Evolutionary conservation across 2,329 filamentous ascomycete species (phyloP), one percentile per base, ranked within the genome.

Genomic region (Aureobasidium sp.): DNA sequence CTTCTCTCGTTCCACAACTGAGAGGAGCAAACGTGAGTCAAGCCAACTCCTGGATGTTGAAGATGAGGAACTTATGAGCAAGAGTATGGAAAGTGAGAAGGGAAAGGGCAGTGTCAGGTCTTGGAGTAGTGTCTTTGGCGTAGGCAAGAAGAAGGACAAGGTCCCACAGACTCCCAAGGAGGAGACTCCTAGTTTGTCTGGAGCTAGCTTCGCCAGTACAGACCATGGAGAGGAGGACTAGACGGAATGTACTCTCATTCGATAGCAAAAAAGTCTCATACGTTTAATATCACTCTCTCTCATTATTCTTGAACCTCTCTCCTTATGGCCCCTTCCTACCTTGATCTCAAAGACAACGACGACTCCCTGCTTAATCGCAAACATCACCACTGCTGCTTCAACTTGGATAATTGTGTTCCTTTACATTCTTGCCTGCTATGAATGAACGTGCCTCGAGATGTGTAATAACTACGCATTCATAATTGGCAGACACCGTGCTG

Each of bases 161-260:
- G 64, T 78, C 69, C 75, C 77, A 61, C 76, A 76, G 6, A 79
- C 76, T 65, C 66, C 78, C 58, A 77, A 76, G 64, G 67, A 68
- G 67, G 65, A 79, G 70, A 76, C 77, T 62, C 76, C 76, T 3
- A 78, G 76, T 65, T 65, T 79, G 59, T 77, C 77, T 66, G 77
- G 76, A 65, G 59, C 70, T 62, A 79, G 77, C 63, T 67, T 76
- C 65, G 69, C 74, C n/a, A 75, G 74, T 37, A 58, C 54, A 21
- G 54, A 58, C 3, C 54, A 47, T 39, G 54, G 53, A 1, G 53
- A 58, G 8, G 54, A 58, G 29, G 54, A 58, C 2, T 58, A 58
- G 32, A 47, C 21, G n/a, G 21, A 21, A 21, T 21, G 34, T n/a
- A 55, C 29, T 21, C 8, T 44, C 52, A 25, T 42, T 44, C 4